Evolutionary conservation across 75 land plant species (phyloP).

Genomic region (Sequoia sempervirens): DNA sequence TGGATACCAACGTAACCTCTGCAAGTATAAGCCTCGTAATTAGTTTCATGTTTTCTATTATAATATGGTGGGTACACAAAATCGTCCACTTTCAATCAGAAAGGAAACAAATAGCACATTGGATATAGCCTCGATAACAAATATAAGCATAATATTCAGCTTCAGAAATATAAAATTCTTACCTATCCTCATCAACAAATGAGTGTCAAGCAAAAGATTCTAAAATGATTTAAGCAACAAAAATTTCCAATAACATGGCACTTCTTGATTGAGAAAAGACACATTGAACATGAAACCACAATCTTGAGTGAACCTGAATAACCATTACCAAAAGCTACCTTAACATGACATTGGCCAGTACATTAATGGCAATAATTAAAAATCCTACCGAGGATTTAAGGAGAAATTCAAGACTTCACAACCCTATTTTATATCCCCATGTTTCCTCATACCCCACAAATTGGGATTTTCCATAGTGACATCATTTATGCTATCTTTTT

Average conservation of each 20-base stretch:
- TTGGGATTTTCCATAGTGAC: too few relatives aligned
- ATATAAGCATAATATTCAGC: background rate
- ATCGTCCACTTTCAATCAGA: background rate
- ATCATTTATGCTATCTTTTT: too few relatives aligned
- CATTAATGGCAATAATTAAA: too few relatives aligned
- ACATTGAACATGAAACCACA: background rate
- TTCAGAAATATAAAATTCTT: background rate
- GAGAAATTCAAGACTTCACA: too few relatives aligned
- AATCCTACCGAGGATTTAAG: too few relatives aligned
- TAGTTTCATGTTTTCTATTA: background rate
- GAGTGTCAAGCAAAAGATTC: background rate
- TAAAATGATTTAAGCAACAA: background rate
- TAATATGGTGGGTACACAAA: background rate
- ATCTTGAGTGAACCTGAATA: background rate
- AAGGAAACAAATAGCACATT: background rate
- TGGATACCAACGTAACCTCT: constrained; percentile 53
- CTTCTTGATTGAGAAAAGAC: background rate
- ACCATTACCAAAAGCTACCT: background rate
- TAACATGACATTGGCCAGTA: background rate
- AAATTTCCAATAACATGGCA: background rate
- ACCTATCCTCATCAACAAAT: background rate
- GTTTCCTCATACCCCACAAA: too few relatives aligned
- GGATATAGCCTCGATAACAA: background rate
- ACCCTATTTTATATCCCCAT: too few relatives aligned
- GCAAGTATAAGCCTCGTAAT: constrained; percentile 3